Conservation (phyloP, 1,139 yeast genomes). For the Nakaseomyces kungkrabaensis region DNA sequence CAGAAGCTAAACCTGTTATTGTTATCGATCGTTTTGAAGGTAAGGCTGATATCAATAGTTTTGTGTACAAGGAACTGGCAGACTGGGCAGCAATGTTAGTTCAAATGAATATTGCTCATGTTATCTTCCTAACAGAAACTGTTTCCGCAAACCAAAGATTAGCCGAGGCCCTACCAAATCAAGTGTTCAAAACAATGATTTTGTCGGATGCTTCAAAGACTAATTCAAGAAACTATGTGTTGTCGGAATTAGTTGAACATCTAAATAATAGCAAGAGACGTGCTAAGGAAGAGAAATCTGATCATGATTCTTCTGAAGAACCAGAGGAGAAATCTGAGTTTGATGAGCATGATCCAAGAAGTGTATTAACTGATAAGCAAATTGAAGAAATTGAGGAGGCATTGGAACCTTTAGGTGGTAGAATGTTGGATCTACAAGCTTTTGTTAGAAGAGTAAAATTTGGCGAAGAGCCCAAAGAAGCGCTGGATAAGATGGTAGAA, state of each 20-base stretch:
- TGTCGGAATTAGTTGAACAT: constrained; percentile 42
- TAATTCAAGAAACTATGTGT: constrained; percentile 64
- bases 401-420: constrained; percentile 77
- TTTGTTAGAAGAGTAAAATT: constrained; percentile 78
- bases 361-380: constrained; percentile 10
- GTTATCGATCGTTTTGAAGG: constrained; percentile 67
- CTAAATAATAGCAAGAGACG: constrained; percentile 15
- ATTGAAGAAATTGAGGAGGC: constrained; percentile 40
- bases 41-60: constrained; percentile 52
- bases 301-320: constrained; percentile 12
- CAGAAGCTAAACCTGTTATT: constrained; percentile 78
- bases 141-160: constrained; percentile 64
- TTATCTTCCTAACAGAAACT: constrained; percentile 76
- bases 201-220: constrained; percentile 72
- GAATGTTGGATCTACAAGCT: constrained; percentile 88
- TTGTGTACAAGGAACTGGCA: constrained; percentile 66
- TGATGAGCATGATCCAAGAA: constrained; percentile 6
- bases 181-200: constrained; percentile 65
- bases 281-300: constrained; percentile 9
- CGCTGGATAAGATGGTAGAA: constrained; percentile 65
- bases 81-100: constrained; percentile 83
- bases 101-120: constrained; percentile 78
- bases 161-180: constrained; percentile 68
- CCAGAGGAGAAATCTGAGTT: constrained; percentile 10
- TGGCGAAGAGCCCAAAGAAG: constrained; percentile 74